phyloP scores from a whole-genome alignment of 257 asterid species.

The Buddleja alternifolia region DNA sequence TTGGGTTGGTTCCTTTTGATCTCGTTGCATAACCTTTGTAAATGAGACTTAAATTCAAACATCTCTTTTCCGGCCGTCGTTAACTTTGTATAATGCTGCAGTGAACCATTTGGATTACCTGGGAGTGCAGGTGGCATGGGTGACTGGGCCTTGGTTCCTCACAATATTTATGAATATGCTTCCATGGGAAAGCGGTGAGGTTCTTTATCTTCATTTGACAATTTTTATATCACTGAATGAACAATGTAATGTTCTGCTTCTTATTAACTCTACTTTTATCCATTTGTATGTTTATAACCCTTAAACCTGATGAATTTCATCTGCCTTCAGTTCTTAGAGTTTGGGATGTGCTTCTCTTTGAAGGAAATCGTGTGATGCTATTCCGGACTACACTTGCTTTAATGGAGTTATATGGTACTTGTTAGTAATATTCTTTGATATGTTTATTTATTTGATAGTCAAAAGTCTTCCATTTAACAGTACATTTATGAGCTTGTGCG shows the following conservation, averaged over 20 bases:
- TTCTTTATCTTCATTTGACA: constrained; percentile 36
- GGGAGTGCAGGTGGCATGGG: constrained; percentile 99
- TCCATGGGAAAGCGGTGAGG: constrained; percentile 99
- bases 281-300: constrained; percentile 1
- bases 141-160: constrained; percentile 98
- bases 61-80: constrained; percentile 28
- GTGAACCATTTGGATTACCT: constrained; percentile 98
- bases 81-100: constrained; percentile 46
- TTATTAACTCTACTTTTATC: constrained; percentile 10
- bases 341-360: constrained; percentile 97
- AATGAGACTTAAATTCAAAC: neutral
- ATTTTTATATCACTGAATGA: neutral
- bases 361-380: constrained; percentile 97
- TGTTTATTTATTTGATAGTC: neutral
- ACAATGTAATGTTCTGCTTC: constrained; percentile 20
- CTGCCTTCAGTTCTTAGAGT: constrained; percentile 86
- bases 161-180: constrained; percentile 97
- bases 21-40: constrained; percentile 6
- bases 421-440: constrained; percentile 19
- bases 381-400: constrained; percentile 90
- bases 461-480: neutral
- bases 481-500: constrained; percentile 3
- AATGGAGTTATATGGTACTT: constrained; percentile 91
- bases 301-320: constrained; percentile 30
- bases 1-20: constrained; percentile 55